These are phyloP conservation scores for Sugiyamaella pinicola DNA, from an alignment of 1,139 yeast genomes.

Conservation along the genomic window DNA sequence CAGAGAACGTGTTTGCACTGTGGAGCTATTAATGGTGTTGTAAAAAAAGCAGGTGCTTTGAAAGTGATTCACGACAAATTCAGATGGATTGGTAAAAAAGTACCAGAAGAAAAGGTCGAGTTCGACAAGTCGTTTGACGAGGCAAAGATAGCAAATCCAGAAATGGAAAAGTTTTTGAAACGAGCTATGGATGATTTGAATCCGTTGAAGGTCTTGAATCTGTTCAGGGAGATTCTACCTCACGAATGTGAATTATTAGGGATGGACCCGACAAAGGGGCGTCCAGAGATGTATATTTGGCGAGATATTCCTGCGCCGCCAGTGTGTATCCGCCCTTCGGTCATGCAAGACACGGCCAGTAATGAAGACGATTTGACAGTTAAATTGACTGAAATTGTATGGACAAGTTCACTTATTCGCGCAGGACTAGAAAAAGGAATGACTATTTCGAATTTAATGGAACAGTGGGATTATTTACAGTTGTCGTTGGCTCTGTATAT, in stretches of 20 bases:
- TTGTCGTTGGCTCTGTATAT: slow-evolving; percentile 96
- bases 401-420: slow-evolving; percentile 89
- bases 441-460: slow-evolving; percentile 89
- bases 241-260: slow-evolving; percentile 92
- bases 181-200: slow-evolving; percentile 92
- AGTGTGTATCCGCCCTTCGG: slow-evolving; percentile 97
- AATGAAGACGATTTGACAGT: slow-evolving; percentile 98
- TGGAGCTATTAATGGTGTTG: slow-evolving; percentile 91
- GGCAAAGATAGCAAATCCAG: slow-evolving; percentile 81
- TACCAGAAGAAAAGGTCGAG: slow-evolving; percentile 76
- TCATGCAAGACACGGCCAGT: slow-evolving; percentile 89
- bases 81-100: slow-evolving; percentile 92
- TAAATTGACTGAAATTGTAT: slow-evolving; percentile 91
- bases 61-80: slow-evolving; percentile 95
- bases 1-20: slow-evolving; percentile 89
- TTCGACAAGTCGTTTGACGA: slow-evolving; percentile 74
- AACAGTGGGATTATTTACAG: slow-evolving; percentile 97
- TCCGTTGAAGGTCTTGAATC: slow-evolving; percentile 83
- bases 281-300: slow-evolving; percentile 98
- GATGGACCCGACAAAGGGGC: slow-evolving; percentile 80
- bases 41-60: slow-evolving; percentile 94
- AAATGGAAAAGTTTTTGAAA: slow-evolving; percentile 81
- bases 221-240: slow-evolving; percentile 83
- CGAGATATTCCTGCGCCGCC: slow-evolving; percentile 98
- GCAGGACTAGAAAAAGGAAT: slow-evolving; percentile 96